Percentiles rank a stretch among this genome's conserved stretches.
phyloP scores from a whole-genome alignment of 2,329 filamentous ascomycete genomes.

The Bipolaris oryzae region DNA sequence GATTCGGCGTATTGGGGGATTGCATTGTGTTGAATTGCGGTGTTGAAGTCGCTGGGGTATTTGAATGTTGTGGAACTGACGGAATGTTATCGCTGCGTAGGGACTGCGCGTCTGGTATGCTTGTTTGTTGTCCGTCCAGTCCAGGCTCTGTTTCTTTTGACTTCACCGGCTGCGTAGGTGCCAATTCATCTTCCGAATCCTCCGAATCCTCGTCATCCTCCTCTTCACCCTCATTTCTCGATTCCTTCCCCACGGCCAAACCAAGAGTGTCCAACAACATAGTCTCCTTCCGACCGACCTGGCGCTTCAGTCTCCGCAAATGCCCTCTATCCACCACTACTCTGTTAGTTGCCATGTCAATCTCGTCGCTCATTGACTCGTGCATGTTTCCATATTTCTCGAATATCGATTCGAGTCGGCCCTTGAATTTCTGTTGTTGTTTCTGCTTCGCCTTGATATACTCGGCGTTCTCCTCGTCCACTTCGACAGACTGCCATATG shows the following conservation, averaged over 20 bases:
- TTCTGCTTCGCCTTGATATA: constrained; percentile 49
- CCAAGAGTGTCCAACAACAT: constrained; percentile 33
- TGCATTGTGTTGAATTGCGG: constrained; percentile 9
- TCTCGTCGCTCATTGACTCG: constrained; percentile 82
- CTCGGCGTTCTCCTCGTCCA: constrained; percentile 41
- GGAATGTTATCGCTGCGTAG: neutral
- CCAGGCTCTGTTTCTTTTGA: constrained; percentile 8
- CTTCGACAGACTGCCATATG: constrained; percentile 49
- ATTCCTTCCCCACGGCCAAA: constrained; percentile 39
- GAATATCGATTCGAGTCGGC: constrained; percentile 87
- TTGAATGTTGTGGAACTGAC: neutral
- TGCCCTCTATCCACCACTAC: constrained; percentile 94
- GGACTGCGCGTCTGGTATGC: neutral
- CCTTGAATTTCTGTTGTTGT: constrained; percentile 54
- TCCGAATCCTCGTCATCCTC: constrained; percentile 23
- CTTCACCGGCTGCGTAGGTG: constrained; percentile 25
- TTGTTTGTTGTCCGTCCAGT: neutral
- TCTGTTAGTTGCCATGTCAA: constrained; percentile 79
- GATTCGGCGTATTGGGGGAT: constrained; percentile 21
- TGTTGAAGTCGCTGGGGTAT: neutral
- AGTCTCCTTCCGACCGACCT: constrained; percentile 29
- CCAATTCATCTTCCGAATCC: constrained; percentile 40
- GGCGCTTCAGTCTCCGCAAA: constrained; percentile 62
- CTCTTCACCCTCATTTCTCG: constrained; percentile 47
- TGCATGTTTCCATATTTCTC: constrained; percentile 87